phyloP scores from a whole-genome alignment of 192 early-diverging fungal genomes.

The Glomus cerebriforme region DNA sequence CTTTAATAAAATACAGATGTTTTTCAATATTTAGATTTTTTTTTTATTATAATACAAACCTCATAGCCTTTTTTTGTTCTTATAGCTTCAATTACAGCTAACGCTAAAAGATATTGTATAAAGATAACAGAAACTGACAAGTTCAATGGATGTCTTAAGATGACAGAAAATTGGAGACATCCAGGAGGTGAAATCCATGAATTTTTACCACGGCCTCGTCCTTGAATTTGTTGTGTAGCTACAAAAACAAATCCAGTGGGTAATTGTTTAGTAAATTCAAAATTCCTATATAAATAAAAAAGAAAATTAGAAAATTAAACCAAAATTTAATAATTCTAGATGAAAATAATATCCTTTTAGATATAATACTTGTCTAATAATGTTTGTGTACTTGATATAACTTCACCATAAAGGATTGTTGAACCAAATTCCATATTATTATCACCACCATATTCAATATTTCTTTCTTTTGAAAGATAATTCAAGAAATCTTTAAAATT shows the following conservation, averaged over 20 bases:
- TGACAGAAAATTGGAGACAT: conserved; percentile 84
- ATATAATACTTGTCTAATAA: conserved; percentile 78
- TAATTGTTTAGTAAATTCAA: conserved; percentile 59
- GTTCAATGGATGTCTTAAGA: conserved; percentile 69
- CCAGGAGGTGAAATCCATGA: conserved; percentile 94
- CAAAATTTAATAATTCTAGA: neutral
- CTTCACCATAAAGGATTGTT: conserved; percentile 74
- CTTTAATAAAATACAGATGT: neutral
- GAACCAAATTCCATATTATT: conserved; percentile 63
- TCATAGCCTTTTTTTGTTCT: conserved; percentile 70
- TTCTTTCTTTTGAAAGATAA: conserved; percentile 49
- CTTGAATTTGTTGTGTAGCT: conserved; percentile 81
- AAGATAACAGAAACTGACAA: conserved; percentile 75
- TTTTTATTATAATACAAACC: conserved; percentile 4
- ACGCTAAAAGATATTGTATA: conserved; percentile 90
- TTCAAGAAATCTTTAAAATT: conserved; percentile 52
- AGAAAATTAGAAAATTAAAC: conserved; percentile 3
- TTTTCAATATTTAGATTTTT: neutral
- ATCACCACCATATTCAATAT: conserved; percentile 32
- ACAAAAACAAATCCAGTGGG: conserved; percentile 82
- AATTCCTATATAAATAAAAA: conserved; percentile 55
- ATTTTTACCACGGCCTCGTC: conserved; percentile 90
- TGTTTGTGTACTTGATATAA: conserved; percentile 88
- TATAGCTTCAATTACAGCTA: conserved; percentile 84
- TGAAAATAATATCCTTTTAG: neutral